Base-by-base conservation (phyloP, 2,329 filamentous ascomycete species). In the Arthrobotrys musiformis region DNA sequence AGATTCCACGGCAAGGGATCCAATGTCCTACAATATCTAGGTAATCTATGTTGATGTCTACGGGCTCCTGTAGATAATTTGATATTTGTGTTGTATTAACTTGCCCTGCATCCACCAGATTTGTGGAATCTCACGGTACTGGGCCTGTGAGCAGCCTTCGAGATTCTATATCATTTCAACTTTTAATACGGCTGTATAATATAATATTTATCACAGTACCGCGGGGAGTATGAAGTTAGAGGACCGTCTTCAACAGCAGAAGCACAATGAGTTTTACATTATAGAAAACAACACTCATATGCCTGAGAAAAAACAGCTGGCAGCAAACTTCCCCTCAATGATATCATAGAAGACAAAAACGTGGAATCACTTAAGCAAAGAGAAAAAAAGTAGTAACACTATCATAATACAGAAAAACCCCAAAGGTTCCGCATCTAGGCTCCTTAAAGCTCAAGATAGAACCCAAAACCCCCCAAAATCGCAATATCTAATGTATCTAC, bases 401-500 rank as follows among this genome's bases (percentile, higher is more conserved):
- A 35, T 40, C 37, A 50, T 44, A 70, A 52, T 63, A 52, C 58
- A 77, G 22, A 48, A n/a, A n/a, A n/a, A n/a, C n/a, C n/a, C 22
- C 22, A 19, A 42, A 24, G 22, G 44, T 54, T 17, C 40, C 33
- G 13, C 17, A 9, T 56, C 22, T 9, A 1, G 19, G 4, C 19
- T 24, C 40, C 19, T 9, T 8, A 24, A 58, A 24, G 37, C 13
- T 26, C 7, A 30, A n/a, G 50, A 40, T 22, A 60, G 28, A 63
- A 17, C 3, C 13, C 22, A 48, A 24, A 48, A 40, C 4, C 6
- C 4, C 6, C 3, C 15, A 40, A 56, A 22, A 56, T 35, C 17
- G 8, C 26, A 3, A 42, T 15, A 24, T 58, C 50, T 19, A 58
- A 48, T 15, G 61, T 64, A 60, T 70, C 54, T 76, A 92, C 93